These are phyloP conservation scores for Colletotrichum sp. DNA, from an alignment of 2,329 filamentous ascomycete genomes.

Conservation along the genomic window DNA sequence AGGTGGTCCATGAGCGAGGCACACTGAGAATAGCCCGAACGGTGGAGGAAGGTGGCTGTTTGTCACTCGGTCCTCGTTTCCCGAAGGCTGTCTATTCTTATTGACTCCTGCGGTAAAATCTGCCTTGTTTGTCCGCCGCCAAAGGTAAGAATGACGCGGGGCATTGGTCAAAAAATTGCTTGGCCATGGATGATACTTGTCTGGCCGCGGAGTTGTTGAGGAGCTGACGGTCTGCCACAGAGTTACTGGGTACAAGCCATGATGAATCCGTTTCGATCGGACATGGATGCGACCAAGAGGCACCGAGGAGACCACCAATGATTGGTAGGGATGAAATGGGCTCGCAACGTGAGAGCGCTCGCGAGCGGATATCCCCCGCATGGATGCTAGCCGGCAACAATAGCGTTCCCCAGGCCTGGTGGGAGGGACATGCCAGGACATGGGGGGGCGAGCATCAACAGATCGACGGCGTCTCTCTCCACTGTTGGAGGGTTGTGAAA, in stretches of 20 bases:
- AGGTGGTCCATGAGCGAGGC: constrained; percentile 17
- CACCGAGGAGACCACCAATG: background rate
- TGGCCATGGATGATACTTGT: constrained; percentile 15
- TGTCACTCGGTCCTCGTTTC: constrained; percentile 2
- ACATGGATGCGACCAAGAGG: constrained; percentile 15
- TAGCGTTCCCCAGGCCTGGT: constrained; percentile 11
- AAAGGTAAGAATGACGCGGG: background rate
- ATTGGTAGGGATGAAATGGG: background rate
- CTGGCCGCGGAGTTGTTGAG: background rate
- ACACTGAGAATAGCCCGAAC: constrained; percentile 2
- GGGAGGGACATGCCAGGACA: constrained; percentile 1
- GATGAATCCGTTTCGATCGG: constrained; percentile 4
- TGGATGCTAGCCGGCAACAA: constrained; percentile 3
- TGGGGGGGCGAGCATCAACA: background rate
- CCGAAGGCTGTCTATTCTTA: background rate
- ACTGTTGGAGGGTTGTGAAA: background rate
- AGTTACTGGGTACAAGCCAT: background rate
- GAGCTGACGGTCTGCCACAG: background rate
- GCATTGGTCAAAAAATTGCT: background rate
- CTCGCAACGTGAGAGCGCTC: background rate
- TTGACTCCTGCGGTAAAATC: background rate
- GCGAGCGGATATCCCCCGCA: constrained; percentile 19
- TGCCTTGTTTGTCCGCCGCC: background rate
- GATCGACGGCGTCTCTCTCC: constrained; percentile 7
- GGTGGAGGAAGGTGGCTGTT: background rate